Evolutionary conservation across 129 eudicot species (phyloP), one percentile per base, ranked within the genome.

Genomic region (Silybum marianum): DNA sequence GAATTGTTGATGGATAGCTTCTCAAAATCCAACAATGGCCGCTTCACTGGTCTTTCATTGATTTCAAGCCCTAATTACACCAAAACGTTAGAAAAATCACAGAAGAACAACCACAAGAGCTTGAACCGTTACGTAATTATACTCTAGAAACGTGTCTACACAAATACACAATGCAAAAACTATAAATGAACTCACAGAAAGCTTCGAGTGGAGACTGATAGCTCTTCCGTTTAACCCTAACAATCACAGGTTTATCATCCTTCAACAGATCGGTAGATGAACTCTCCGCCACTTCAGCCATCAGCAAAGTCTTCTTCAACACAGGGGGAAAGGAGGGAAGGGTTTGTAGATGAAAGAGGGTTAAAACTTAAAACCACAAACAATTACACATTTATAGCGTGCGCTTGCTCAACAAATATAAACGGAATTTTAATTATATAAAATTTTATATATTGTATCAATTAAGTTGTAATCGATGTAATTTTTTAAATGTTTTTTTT

Each of bases 181-280:
- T 32, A n/a, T 1, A 18, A n/a, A 13, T 48, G 6, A 68, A 88
- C 88, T 73, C 21, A 91, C 97, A 92, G 36, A 92, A 92, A 82
- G 96, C 97, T 86, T 95, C 97, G 34, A 95, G 91, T 4, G 90
- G 87, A n/a, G 97, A 92, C 74, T 95, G 98, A 23, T 62, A 89
- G 77, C 87, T 82, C 80, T 92, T 92, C 23, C 98, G 90, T 69
- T 95, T 95, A 82, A 92, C 94, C 88, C 98, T 89, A 78, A 92
- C 97, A 32, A 95, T 80, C 26, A 95, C 89, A 9, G 93, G 90
- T 84, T 95, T 92, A 73, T 83, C 90, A 18, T 85, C 83, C 16
- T 66, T 77, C 62, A 77, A 75, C 32, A 66, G 39, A 75, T 84
- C 76, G 34, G 75, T 66, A 3, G 86, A 82, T 22, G 89, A 89